Conservation (phyloP, 2,329 filamentous ascomycete genomes). For the Claviceps maximensis region DNA sequence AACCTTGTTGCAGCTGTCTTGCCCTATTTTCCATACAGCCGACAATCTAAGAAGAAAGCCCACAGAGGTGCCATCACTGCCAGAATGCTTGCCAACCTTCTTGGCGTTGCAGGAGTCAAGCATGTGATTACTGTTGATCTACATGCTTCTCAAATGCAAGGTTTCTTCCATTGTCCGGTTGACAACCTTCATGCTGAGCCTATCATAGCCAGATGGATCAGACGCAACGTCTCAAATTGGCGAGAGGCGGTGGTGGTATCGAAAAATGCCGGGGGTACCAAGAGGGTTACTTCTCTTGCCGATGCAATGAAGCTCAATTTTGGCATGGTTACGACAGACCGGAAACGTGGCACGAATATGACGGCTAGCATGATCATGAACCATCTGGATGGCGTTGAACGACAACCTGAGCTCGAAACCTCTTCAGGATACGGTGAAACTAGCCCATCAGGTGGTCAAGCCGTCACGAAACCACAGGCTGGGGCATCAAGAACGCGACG, state of each 20-base stretch:
- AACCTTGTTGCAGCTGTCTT: constrained; percentile 51
- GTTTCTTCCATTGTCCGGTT: constrained; percentile 95
- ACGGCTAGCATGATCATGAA: constrained; percentile 65
- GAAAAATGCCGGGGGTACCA: constrained; percentile 95
- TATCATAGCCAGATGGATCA: constrained; percentile 90
- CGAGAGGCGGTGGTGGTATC: constrained; percentile 88
- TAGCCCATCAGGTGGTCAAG: constrained; percentile 11
- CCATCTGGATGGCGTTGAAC: constrained; percentile 48
- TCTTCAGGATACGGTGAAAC: constrained; percentile 11
- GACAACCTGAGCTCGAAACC: constrained; percentile 28
- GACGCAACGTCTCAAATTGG: constrained; percentile 77
- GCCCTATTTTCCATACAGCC: constrained; percentile 97
- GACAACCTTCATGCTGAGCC: constrained; percentile 96
- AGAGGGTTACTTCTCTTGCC: constrained; percentile 88
- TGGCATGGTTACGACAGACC: constrained; percentile 83
- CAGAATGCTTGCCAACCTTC: constrained; percentile 89
- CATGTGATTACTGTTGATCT: constrained; percentile 97
- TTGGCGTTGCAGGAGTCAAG: constrained; percentile 86
- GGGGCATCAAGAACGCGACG: constrained; percentile 5
- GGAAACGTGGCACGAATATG: constrained; percentile 56
- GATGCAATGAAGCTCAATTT: constrained; percentile 97
- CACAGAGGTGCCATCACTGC: constrained; percentile 94
- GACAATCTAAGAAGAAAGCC: constrained; percentile 98
- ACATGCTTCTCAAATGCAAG: constrained; percentile 97
- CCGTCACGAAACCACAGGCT: constrained; percentile 8